Base-by-base conservation (phyloP, 1,284 basidiomycete genomes). In the Albatrellus sp. region DNA sequence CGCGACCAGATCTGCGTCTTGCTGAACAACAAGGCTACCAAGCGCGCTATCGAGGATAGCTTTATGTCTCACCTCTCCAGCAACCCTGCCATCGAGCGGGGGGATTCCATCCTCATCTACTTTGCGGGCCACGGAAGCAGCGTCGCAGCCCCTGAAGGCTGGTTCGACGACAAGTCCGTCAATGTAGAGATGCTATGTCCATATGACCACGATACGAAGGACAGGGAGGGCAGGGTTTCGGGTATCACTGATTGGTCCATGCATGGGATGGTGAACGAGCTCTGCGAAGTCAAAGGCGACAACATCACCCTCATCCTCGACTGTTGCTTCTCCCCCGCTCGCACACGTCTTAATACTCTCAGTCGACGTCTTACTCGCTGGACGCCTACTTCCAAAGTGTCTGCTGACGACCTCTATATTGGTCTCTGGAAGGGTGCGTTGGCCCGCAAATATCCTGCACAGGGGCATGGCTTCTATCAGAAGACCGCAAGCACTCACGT, bases 191-290 rank as follows among this genome's bases (percentile, higher is more conserved):
- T 80, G 44, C 56, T 82, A 31, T 78, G 78, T 54, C 66, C 80
- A 13, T 73, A 77, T 51, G 79, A 82, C 52, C 70, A 77, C 44
- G 75, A 77, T 47, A 69, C 66, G 13, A 72, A 66, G 49, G 53
- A 57, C 17, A 51, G 61, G 9, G 61, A 68, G 42, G 70, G 73
- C 2, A 60, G 73, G 8, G 58, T 75, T 46, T 67, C 71, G 13
- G 80, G 79, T 11, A 77, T 82, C 48, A 77, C 77, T 38, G 78
- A 80, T 58, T 70, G 74, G 42, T 78, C 78, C 16, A 61, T 82
- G 45, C 65, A 67, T 37, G 69, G 75, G 20, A 72, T 82, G 65
- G 58, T 82, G 14, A 53, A 55, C 40, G 73, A 78, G 45, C 67
- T 82, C 37, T 63, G 67, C 14, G 57, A 59, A 17, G 60, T 58